Conservation (phyloP, 305 asterid species). For the Andrographis paniculata region DNA sequence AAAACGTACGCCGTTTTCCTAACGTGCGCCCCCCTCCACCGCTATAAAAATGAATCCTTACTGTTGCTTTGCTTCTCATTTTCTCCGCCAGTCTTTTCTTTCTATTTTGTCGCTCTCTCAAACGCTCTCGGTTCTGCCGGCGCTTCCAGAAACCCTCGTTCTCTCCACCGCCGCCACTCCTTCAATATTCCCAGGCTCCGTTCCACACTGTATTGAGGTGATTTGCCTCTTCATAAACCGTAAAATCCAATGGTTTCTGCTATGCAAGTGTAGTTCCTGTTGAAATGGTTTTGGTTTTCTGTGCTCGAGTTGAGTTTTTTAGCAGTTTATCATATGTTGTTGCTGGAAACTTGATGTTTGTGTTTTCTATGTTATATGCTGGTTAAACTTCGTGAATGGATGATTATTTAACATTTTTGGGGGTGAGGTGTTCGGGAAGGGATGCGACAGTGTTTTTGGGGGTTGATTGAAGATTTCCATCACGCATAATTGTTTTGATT, state of each 20-base stretch:
- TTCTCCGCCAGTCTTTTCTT: constrained; percentile 15
- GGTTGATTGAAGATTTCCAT: too few relatives aligned
- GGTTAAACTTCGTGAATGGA: background rate
- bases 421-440: background rate
- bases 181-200: too few relatives aligned
- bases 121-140: constrained; percentile 11
- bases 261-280: background rate
- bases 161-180: background rate
- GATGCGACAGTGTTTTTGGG: too few relatives aligned
- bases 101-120: constrained; percentile 16
- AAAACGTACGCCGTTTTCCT: constrained; percentile 16
- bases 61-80: background rate
- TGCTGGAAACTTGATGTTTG: background rate
- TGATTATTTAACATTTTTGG: too few relatives aligned
- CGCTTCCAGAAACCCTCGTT: constrained; percentile 24
- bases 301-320: background rate
- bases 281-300: background rate
- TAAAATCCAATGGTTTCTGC: background rate
- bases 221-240: background rate
- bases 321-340: too few relatives aligned
- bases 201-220: too few relatives aligned
- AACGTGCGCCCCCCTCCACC: constrained; percentile 22
- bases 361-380: too few relatives aligned
- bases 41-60: constrained; percentile 4
- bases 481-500: too few relatives aligned